A percentile compares a stretch with the other conserved stretches of the same genome.
Evolutionary conservation across 495 filamentous ascomycete genomes (phyloP).

Genomic region (Trichoderma asperelloides): DNA sequence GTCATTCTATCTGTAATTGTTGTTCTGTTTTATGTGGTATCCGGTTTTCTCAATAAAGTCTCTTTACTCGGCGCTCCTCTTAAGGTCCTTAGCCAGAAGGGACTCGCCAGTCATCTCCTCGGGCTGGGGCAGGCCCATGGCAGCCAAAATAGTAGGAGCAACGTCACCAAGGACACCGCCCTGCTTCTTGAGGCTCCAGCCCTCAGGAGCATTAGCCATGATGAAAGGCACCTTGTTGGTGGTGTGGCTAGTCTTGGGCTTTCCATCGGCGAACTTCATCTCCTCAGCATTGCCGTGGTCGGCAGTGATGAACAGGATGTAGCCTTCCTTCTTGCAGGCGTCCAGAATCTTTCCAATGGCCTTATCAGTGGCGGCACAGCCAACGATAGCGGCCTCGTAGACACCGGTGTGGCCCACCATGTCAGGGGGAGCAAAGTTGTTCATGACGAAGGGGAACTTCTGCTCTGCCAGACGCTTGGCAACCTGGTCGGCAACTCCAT

Average conservation of each 20-base stretch:
- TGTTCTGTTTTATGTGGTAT: neutral
- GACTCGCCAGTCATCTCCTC: slow-evolving; percentile 84
- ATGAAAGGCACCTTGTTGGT: slow-evolving; percentile 96
- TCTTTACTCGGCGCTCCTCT: neutral
- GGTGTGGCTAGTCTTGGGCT: slow-evolving; percentile 96
- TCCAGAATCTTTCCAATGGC: slow-evolving; percentile 89
- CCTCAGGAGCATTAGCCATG: slow-evolving; percentile 91
- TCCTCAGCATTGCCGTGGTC: slow-evolving; percentile 99
- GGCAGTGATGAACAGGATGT: slow-evolving; percentile 85
- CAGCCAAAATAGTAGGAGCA: slow-evolving; percentile 79
- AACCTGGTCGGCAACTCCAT: slow-evolving; percentile 77
- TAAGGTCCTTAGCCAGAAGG: slow-evolving; percentile 61
- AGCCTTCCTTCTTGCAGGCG: slow-evolving; percentile 83
- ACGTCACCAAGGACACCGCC: slow-evolving; percentile 87
- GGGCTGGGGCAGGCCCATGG: slow-evolving; percentile 84
- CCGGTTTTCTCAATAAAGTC: neutral
- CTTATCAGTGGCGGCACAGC: slow-evolving; percentile 75
- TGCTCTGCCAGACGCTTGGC: slow-evolving; percentile 69
- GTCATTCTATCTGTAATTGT: neutral
- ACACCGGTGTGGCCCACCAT: slow-evolving; percentile 99
- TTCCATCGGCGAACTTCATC: slow-evolving; percentile 92
- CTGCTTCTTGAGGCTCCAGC: slow-evolving; percentile 68
- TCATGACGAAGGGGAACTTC: slow-evolving; percentile 94
- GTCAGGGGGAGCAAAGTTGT: slow-evolving; percentile 98
- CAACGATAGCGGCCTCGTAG: slow-evolving; percentile 89